Evolutionary conservation across 805 yeast species (phyloP).

Genomic region (Lachancea kluyveri): DNA sequence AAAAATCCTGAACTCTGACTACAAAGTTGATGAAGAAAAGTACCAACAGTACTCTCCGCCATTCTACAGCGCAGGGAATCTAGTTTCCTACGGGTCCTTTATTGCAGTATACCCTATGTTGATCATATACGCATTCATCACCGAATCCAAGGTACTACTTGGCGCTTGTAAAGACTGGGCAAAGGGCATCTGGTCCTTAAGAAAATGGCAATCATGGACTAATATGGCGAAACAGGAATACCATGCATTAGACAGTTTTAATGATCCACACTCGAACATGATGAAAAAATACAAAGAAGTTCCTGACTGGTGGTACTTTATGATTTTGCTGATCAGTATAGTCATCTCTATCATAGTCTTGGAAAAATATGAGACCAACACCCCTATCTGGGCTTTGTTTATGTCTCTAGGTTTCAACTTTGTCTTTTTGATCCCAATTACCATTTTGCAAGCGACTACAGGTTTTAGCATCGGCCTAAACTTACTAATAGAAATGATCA

Average conservation of each 20-base stretch:
- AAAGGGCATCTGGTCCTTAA: slow-evolving; percentile 10
- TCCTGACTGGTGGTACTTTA: slow-evolving; percentile 57
- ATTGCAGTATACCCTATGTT: slow-evolving; percentile 53
- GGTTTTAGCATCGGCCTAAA: slow-evolving; percentile 44
- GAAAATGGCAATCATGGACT: slow-evolving; percentile 12
- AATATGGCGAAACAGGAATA: slow-evolving; percentile 31
- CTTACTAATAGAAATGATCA: slow-evolving; percentile 49
- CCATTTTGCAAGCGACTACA: slow-evolving; percentile 43
- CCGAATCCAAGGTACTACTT: slow-evolving; percentile 38
- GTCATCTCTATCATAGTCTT: slow-evolving; percentile 35
- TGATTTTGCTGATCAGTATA: slow-evolving; percentile 39
- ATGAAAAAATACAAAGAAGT: slow-evolving; percentile 54
- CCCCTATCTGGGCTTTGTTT: slow-evolving; percentile 58
- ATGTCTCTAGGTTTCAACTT: slow-evolving; percentile 45
- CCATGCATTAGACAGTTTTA: slow-evolving; percentile 20
- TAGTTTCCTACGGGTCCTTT: slow-evolving; percentile 51
- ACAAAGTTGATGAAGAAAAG: slow-evolving; percentile 39
- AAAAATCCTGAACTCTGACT: slow-evolving; percentile 38
- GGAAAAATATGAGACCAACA: slow-evolving; percentile 37
- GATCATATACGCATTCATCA: slow-evolving; percentile 41
- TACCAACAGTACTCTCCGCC: slow-evolving; percentile 60
- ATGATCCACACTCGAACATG: slow-evolving; percentile 54
- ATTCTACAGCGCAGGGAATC: slow-evolving; percentile 55
- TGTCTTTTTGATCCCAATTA: slow-evolving; percentile 45
- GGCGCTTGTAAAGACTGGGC: slow-evolving; percentile 32